Conservation (phyloP, 495 filamentous ascomycete genomes). For the Copromyces sp. region DNA sequence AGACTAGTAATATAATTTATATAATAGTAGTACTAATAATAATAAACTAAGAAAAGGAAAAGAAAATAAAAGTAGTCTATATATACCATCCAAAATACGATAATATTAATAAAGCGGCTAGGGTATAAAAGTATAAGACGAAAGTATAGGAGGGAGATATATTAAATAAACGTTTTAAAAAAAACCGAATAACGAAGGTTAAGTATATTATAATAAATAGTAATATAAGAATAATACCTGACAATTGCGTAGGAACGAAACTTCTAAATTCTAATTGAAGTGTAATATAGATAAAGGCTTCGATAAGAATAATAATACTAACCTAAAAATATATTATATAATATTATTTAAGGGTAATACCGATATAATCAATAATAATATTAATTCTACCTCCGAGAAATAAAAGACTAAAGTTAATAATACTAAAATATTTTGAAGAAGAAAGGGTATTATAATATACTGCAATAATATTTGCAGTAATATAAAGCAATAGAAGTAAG, state of each 20-base stretch:
- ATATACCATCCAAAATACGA: neutral
- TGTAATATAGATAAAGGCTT: neutral
- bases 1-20: neutral
- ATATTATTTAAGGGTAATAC: neutral
- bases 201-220: neutral
- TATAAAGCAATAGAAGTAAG: neutral
- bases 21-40: neutral
- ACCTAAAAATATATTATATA: neutral
- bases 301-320: neutral
- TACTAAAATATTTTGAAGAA: neutral
- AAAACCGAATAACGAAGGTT: neutral
- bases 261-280: neutral
- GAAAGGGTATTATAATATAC: neutral
- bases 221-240: neutral
- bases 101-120: neutral
- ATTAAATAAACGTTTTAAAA: neutral
- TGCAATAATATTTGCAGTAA: neutral
- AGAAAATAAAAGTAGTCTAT: neutral
- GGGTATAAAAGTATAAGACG: neutral
- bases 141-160: too few relatives aligned
- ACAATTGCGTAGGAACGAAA: neutral
- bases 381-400: neutral
- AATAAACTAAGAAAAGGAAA: neutral
- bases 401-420: neutral
- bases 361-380: neutral